Evolutionary conservation across 768 basidiomycete genomes (phyloP).

Genomic region (Rhizopogon sp.): DNA sequence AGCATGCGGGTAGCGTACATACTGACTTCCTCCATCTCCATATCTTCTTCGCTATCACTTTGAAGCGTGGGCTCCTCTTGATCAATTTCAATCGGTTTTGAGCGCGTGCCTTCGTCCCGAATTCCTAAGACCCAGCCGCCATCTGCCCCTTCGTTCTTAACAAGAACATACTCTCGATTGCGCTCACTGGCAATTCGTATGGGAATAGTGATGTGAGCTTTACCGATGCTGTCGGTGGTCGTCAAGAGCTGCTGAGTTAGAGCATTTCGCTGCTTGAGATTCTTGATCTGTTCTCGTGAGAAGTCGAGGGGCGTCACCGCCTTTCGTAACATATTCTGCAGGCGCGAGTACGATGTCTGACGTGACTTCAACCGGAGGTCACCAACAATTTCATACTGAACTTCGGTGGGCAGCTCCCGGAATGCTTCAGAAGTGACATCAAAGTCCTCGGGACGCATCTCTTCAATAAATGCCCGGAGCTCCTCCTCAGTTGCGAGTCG

Average conservation of each 20-base stretch:
- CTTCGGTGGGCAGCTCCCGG: constrained; percentile 87
- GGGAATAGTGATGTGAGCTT: constrained; percentile 85
- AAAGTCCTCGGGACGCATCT: constrained; percentile 94
- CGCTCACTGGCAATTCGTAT: constrained; percentile 92
- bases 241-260: constrained; percentile 90
- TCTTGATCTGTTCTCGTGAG: constrained; percentile 92
- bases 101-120: constrained; percentile 76
- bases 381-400: constrained; percentile 97
- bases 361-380: constrained; percentile 92
- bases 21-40: constrained; percentile 78
- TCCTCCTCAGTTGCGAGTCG: constrained; percentile 96
- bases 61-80: constrained; percentile 40
- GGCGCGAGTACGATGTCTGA: constrained; percentile 86
- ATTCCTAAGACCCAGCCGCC: constrained; percentile 97
- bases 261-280: constrained; percentile 81
- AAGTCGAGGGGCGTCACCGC: constrained; percentile 88
- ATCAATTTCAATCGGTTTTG: constrained; percentile 86
- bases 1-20: constrained; percentile 43
- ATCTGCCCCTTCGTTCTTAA: constrained; percentile 82
- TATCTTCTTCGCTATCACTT: constrained; percentile 41
- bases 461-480: constrained; percentile 86
- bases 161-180: constrained; percentile 90
- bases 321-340: constrained; percentile 84
- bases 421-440: constrained; percentile 89
- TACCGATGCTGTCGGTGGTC: constrained; percentile 91